phyloP scores from a whole-genome alignment of 108 stramenopile species.

The Mayamaea pseudoterrestris region DNA sequence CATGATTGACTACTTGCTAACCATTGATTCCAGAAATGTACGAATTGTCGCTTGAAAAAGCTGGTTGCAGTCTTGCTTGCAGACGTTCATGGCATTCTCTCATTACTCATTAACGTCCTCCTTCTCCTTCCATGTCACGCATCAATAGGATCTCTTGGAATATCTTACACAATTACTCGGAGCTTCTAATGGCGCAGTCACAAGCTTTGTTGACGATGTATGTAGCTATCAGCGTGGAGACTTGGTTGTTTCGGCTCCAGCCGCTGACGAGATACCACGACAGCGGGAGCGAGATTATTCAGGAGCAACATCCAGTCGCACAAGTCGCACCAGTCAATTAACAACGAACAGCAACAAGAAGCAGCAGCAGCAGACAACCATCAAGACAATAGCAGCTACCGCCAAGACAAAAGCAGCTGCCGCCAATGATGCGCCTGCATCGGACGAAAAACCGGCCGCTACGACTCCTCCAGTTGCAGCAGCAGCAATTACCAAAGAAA shows the following conservation, averaged over 20 bases:
- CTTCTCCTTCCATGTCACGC: too few species aligned
- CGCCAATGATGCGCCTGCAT: neutral
- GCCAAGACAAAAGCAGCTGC: neutral
- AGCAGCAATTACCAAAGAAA: slow-evolving; percentile 1
- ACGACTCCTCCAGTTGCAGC: neutral
- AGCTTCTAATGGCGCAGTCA: slow-evolving; percentile 8
- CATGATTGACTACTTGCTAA: slow-evolving; percentile 38
- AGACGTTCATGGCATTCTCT: too few species aligned
- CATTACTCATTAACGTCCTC: too few species aligned
- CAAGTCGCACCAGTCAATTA: neutral
- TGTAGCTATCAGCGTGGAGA: slow-evolving; percentile 22
- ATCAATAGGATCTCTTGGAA: too few species aligned
- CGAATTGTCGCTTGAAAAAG: too few species aligned
- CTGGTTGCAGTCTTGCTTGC: too few species aligned
- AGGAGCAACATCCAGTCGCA: neutral
- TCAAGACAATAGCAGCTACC: neutral
- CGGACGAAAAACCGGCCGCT: neutral
- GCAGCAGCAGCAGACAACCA: neutral
- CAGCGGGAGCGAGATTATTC: neutral
- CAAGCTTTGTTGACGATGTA: slow-evolving; percentile 26
- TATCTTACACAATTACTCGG: too few species aligned
- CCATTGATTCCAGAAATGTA: slow-evolving; percentile 37
- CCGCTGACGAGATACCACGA: neutral
- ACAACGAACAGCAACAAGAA: slow-evolving; percentile 2
- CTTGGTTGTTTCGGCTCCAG: neutral